A percentile compares a stretch with the other conserved stretches of the same genome.
These are phyloP conservation scores for Sisymbrium irio DNA, from an alignment of 345 rosid species.

Conservation along the genomic window DNA sequence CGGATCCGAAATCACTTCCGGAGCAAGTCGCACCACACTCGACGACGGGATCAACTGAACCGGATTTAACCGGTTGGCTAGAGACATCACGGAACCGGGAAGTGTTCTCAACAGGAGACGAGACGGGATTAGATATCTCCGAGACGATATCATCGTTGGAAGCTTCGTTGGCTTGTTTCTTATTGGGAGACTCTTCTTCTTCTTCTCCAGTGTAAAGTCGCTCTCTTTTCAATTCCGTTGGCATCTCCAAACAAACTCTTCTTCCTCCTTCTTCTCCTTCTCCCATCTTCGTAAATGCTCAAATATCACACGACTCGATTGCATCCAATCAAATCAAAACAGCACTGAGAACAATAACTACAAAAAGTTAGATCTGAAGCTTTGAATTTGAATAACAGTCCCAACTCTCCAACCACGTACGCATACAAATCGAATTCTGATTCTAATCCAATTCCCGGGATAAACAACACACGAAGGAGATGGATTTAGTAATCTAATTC, in stretches of 20 bases:
- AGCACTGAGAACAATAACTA: conserved; percentile 10
- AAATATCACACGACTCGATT: not conserved
- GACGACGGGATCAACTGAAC: conserved; percentile 32
- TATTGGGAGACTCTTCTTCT: conserved; percentile 37
- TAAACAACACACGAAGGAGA: not conserved
- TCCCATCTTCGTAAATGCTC: not conserved
- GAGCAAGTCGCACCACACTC: conserved; percentile 26
- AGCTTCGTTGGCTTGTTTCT: conserved; percentile 71
- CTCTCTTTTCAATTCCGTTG: conserved; percentile 46
- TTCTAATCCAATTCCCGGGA: not conserved
- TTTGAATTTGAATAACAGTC: conserved; percentile 4
- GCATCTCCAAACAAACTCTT: conserved; percentile 43
- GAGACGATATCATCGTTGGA: conserved; percentile 68
- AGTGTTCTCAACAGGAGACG: conserved; percentile 54
- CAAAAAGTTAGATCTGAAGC: conserved; percentile 27
- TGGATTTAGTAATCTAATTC: not conserved
- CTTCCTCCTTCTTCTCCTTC: conserved; percentile 51
- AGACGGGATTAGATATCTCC: conserved; percentile 76
- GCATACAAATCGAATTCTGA: conserved; percentile 4
- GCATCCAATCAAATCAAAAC: conserved; percentile 33
- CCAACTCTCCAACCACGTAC: conserved; percentile 5
- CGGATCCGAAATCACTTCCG: conserved; percentile 41
- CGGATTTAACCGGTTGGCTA: conserved; percentile 42
- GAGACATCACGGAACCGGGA: conserved; percentile 50
- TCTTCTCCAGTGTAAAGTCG: conserved; percentile 31